phyloP scores from a whole-genome alignment of 306 rosid genomes.

The Cucurbita pepo region DNA sequence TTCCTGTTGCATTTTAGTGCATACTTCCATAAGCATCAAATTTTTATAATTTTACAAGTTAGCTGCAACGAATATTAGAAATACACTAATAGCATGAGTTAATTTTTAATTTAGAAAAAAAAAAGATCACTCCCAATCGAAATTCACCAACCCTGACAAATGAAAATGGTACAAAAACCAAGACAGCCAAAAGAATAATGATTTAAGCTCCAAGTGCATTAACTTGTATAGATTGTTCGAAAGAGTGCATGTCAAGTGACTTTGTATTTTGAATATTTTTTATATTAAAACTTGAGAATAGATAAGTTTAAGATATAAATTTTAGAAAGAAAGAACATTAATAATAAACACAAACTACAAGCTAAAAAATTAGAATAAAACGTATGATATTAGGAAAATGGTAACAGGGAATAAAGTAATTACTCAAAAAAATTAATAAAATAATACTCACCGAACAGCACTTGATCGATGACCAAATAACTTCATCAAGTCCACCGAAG shows the following conservation, averaged over 20 bases:
- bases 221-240: not conserved
- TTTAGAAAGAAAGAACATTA: not conserved
- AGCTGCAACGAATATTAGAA: not conserved
- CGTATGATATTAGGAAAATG: not conserved
- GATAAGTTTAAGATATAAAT: not conserved
- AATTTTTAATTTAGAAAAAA: not conserved
- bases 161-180: not conserved
- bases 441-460: conserved; percentile 58
- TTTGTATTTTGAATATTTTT: not conserved
- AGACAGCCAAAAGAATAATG: not conserved
- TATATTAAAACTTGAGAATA: not conserved
- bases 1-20: conserved; percentile 46
- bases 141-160: not conserved
- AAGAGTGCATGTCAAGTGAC: not conserved
- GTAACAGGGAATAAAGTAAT: conserved; percentile 13
- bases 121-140: not conserved
- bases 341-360: not conserved
- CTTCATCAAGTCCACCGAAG: conserved; percentile 78
- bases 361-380: not conserved
- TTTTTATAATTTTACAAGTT: not conserved
- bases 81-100: not conserved
- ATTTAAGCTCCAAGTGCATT: not conserved
- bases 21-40: conserved; percentile 1
- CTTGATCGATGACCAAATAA: conserved; percentile 71
- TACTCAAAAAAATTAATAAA: not conserved